phyloP scores from a whole-genome alignment of 352 stramenopile genomes.

The Thraustochytrium sp. region DNA sequence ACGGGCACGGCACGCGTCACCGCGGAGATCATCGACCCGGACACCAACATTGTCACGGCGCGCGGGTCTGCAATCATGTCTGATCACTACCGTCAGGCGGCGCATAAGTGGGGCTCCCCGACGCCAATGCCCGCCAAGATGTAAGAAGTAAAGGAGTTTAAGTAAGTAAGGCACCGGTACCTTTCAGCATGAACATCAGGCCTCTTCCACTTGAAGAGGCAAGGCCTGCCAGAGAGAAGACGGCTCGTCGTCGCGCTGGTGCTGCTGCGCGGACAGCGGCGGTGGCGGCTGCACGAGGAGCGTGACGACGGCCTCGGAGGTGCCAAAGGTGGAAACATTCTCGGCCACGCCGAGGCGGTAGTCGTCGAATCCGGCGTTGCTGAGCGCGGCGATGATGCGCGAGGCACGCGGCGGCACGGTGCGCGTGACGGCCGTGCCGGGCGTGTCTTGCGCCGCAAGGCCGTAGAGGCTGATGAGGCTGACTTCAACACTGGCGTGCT shows the following conservation, averaged over 20 bases:
- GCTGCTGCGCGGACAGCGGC: background rate
- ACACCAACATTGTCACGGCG: background rate
- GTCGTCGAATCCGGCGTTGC: background rate
- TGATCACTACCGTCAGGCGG: background rate
- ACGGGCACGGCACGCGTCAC: background rate
- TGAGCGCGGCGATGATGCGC: constrained; percentile 3
- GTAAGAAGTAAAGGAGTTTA: background rate
- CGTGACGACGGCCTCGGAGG: background rate
- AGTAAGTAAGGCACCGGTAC: no score
- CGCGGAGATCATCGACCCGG: background rate
- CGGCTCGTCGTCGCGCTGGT: background rate
- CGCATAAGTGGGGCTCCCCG: background rate
- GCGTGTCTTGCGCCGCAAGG: background rate
- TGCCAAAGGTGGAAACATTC: background rate
- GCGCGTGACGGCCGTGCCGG: background rate
- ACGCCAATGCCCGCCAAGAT: background rate
- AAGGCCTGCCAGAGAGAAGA: background rate
- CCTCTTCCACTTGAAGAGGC: background rate
- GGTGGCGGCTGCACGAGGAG: background rate
- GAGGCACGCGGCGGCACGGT: background rate
- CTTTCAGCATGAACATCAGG: no score
- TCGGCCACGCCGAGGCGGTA: background rate
- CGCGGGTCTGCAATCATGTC: background rate
- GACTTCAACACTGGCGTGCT: background rate
- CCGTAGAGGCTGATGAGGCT: background rate